These are phyloP conservation scores for Ustilago shanxiensis DNA, from an alignment of 1,284 basidiomycete species.

Conservation along the genomic window DNA sequence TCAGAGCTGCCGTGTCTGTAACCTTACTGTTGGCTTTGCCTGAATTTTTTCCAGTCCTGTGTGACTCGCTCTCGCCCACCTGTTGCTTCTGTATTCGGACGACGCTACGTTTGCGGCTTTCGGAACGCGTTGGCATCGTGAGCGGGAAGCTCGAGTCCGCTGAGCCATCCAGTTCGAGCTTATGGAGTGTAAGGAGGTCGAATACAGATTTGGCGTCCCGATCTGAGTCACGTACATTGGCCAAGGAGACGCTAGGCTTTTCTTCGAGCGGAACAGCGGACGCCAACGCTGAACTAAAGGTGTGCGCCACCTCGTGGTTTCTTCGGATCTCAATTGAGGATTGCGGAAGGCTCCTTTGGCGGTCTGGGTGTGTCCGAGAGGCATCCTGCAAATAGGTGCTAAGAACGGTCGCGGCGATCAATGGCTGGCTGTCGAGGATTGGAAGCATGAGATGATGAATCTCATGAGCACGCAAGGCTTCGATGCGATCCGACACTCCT, in stretches of 20 bases:
- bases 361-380: constrained; percentile 17
- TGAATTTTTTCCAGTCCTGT: background rate
- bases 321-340: background rate
- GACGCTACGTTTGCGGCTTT: constrained; percentile 13
- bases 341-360: background rate
- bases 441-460: constrained; percentile 24
- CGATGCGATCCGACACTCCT: constrained; percentile 37
- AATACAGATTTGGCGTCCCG: constrained; percentile 24
- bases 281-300: constrained; percentile 15
- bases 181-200: constrained; percentile 26
- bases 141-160: constrained; percentile 6
- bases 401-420: constrained; percentile 21
- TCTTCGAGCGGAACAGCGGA: constrained; percentile 23
- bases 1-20: constrained; percentile 6
- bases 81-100: constrained; percentile 19
- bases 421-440: constrained; percentile 17
- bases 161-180: constrained; percentile 23
- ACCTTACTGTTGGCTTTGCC: background rate
- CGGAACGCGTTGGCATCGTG: constrained; percentile 16
- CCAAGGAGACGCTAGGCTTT: constrained; percentile 1
- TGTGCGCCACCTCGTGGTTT: background rate
- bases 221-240: constrained; percentile 6
- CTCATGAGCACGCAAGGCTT: constrained; percentile 13
- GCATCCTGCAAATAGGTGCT: constrained; percentile 16
- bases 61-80: constrained; percentile 3